Evolutionary conservation across 23 red algal genomes (phyloP), one percentile per base, ranked within the genome.

Genomic region (Gracilaria domingensis): DNA sequence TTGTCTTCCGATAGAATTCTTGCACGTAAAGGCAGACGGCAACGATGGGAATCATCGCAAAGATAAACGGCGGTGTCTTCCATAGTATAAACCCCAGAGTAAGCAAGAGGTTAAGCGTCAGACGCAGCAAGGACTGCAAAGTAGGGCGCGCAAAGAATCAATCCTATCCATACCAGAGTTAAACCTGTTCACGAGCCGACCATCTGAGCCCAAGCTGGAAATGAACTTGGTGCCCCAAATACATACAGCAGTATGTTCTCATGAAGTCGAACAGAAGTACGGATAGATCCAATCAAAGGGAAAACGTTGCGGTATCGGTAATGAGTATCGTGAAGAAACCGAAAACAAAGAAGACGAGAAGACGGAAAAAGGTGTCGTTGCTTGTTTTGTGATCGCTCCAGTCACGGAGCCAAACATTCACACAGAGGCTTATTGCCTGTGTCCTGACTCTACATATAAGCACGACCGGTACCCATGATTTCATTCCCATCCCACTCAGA

Each of bases 171-270:
- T 35, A 78, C 93, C 91, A 53, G 91, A 85, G 83, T 75, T 89
- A 61, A 98, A 98, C 36, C 96, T 86, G 64, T 98, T 98, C 11
- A 98, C 74, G 26, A 98, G 69, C 58, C 96, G 85, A 23, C 96
- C 96, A 30, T 90, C 71, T 20, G 96, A 92, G 25, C 88, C 95
- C 14, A 80, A 53, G 44, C 95, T 91, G 83, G 95, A 98, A 88
- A 98, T 40, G 84, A 72, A 69, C 81, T 90, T 54, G 96, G 96
- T 36, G 96, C 91, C 64, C 91, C 75, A 49, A 98, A 89, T 14
- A 98, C 93, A 39, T 80, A 87, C 14, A 88, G 59, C 18, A 95
- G 82, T 14, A 98, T 45, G 44, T 88, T 91, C 71, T 82, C 81
- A 74, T 98, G 96, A 35, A 95, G 47, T 8, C 79, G 61, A 62